phyloP scores from a whole-genome alignment of 2,329 filamentous ascomycete species.

The Aspergillus carbonarius region DNA sequence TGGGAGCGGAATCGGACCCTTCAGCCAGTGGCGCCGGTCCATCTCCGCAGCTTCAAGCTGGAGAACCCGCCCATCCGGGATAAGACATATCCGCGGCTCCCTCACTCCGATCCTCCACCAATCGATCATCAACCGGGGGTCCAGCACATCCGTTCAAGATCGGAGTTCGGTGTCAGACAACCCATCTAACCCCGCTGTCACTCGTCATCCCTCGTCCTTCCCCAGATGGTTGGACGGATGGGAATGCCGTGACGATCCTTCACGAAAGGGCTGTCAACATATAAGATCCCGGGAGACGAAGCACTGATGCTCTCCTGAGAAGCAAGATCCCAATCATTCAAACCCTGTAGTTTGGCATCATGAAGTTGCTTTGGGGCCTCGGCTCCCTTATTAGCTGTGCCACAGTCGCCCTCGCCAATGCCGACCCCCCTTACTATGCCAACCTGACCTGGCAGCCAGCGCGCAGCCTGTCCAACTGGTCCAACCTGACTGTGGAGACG shows the following conservation, averaged over 20 bases:
- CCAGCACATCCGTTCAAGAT: neutral
- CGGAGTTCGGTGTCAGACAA: neutral
- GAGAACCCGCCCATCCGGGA: neutral
- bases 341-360: neutral
- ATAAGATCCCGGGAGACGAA: neutral
- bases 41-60: neutral
- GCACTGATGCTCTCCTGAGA: neutral
- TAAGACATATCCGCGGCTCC: neutral
- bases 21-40: neutral
- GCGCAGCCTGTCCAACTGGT: slow-evolving; percentile 18
- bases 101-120: neutral
- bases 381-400: neutral
- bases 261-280: neutral
- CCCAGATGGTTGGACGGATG: neutral
- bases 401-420: neutral
- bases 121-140: neutral
- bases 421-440: slow-evolving; percentile 16
- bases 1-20: neutral
- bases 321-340: neutral
- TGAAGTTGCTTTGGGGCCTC: neutral
- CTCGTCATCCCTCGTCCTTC: neutral
- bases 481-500: slow-evolving; percentile 15
- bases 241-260: neutral
- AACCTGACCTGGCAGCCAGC: slow-evolving; percentile 18
- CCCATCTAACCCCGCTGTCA: neutral